phyloP scores from a whole-genome alignment of 2,329 filamentous ascomycete genomes.

The Fusarium tanahbumbuense region DNA sequence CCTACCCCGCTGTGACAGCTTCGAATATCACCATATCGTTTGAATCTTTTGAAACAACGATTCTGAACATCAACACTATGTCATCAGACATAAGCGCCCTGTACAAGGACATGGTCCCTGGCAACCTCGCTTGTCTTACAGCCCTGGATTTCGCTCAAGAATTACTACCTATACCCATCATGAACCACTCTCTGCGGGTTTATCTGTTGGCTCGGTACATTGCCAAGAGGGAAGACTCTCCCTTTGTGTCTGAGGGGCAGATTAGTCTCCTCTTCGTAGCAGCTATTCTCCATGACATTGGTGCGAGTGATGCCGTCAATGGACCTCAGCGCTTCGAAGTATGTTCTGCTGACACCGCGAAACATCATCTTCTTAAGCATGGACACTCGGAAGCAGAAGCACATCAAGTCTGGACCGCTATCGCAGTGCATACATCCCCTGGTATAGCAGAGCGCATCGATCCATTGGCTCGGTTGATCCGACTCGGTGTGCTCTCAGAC shows the following conservation, averaged over 20 bases:
- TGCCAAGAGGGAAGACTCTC: slow-evolving; percentile 33
- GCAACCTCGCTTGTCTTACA: slow-evolving; percentile 22
- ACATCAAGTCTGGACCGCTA: slow-evolving; percentile 51
- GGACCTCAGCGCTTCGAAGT: slow-evolving; percentile 52
- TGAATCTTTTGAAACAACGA: background rate
- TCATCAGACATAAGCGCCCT: background rate
- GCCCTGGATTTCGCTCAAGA: slow-evolving; percentile 34
- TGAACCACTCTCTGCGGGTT: slow-evolving; percentile 49
- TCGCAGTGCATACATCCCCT: slow-evolving; percentile 51
- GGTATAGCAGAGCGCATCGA: slow-evolving; percentile 54
- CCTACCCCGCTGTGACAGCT: background rate
- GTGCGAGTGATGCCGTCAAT: slow-evolving; percentile 46
- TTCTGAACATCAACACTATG: background rate
- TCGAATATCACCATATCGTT: background rate
- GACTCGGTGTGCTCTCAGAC: slow-evolving; percentile 50
- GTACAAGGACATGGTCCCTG: slow-evolving; percentile 23
- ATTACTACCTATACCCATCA: slow-evolving; percentile 43
- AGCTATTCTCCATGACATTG: slow-evolving; percentile 53
- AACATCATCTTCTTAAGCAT: slow-evolving; percentile 44
- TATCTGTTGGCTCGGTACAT: slow-evolving; percentile 44
- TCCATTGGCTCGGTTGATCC: slow-evolving; percentile 48
- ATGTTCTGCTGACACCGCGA: slow-evolving; percentile 49
- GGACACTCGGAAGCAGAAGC: slow-evolving; percentile 39
- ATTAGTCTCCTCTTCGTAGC: slow-evolving; percentile 50
- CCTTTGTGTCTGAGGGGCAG: slow-evolving; percentile 14